Evolutionary conservation across 1,284 basidiomycete genomes (phyloP).

Genomic region (Sparassis latifolia): DNA sequence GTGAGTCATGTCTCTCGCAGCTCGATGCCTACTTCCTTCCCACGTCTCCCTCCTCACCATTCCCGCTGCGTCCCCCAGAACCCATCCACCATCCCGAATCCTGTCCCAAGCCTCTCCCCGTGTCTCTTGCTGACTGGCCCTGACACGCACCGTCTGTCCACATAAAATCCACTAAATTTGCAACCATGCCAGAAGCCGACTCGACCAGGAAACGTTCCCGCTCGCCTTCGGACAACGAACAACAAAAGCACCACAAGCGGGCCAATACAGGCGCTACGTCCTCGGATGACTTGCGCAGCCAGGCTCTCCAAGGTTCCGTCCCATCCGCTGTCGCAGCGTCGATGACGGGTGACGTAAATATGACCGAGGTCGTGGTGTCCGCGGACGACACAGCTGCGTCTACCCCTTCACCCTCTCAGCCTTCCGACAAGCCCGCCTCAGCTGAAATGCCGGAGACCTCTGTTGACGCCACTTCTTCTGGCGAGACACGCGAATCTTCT

Average conservation of each 20-base stretch:
- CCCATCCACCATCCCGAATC: slow-evolving; percentile 20
- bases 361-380: slow-evolving; percentile 43
- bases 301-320: slow-evolving; percentile 33
- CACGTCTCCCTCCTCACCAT: slow-evolving; percentile 29
- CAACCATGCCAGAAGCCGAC: slow-evolving; percentile 77
- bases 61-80: slow-evolving; percentile 26
- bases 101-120: slow-evolving; percentile 23
- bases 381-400: slow-evolving; percentile 51
- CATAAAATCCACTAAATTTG: slow-evolving; percentile 31
- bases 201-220: slow-evolving; percentile 78
- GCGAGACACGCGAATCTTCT: slow-evolving; percentile 41
- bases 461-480: slow-evolving; percentile 34
- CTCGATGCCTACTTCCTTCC: slow-evolving; percentile 25
- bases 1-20: slow-evolving; percentile 22
- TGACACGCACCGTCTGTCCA: slow-evolving; percentile 18
- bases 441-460: slow-evolving; percentile 14
- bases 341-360: slow-evolving; percentile 49
- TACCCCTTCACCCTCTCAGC: slow-evolving; percentile 39
- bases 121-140: slow-evolving; percentile 23
- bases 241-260: slow-evolving; percentile 74
- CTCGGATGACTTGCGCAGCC: slow-evolving; percentile 50
- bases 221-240: slow-evolving; percentile 75
- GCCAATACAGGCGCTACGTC: slow-evolving; percentile 68
- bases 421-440: slow-evolving; percentile 18
- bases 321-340: slow-evolving; percentile 32